A percentile compares a stretch with the other conserved stretches of the same genome.
Evolutionary conservation across 768 basidiomycete genomes (phyloP).

Genomic region (Coprinellus aureogranulatus): DNA sequence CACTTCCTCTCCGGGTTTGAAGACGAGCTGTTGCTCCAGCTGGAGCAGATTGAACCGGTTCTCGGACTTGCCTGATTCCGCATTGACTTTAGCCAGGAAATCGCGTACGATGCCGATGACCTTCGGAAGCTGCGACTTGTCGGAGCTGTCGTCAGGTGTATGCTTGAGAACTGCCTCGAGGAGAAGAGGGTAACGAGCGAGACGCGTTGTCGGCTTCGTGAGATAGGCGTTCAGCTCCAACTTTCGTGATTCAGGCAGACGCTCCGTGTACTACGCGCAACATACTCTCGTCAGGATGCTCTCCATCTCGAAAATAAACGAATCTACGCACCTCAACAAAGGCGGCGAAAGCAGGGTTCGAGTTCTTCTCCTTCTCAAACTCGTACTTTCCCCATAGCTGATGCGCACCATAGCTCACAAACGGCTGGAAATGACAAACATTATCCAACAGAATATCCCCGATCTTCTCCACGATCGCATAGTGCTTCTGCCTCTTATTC

Average conservation of each 20-base stretch:
- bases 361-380: constrained; percentile 97
- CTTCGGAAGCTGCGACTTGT: constrained; percentile 74
- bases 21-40: constrained; percentile 86
- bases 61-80: constrained; percentile 92
- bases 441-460: constrained; percentile 88
- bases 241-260: constrained; percentile 91
- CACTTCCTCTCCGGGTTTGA: constrained; percentile 86
- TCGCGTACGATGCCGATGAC: constrained; percentile 75
- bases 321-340: constrained; percentile 83
- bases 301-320: neutral
- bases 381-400: constrained; percentile 98
- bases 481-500: constrained; percentile 92
- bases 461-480: constrained; percentile 88
- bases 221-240: constrained; percentile 96
- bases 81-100: constrained; percentile 85
- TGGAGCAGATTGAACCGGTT: constrained; percentile 95
- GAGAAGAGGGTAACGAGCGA: constrained; percentile 94
- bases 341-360: constrained; percentile 87
- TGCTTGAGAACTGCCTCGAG: constrained; percentile 91
- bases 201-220: constrained; percentile 95
- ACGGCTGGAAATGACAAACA: constrained; percentile 86
- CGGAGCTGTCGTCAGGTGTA: constrained; percentile 86
- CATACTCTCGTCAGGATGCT: too few relatives aligned
- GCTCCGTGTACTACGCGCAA: constrained; percentile 79
- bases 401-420: constrained; percentile 93